These are phyloP conservation scores for Colletotrichum sp. DNA, from an alignment of 2,329 filamentous ascomycete genomes.

Conservation along the genomic window DNA sequence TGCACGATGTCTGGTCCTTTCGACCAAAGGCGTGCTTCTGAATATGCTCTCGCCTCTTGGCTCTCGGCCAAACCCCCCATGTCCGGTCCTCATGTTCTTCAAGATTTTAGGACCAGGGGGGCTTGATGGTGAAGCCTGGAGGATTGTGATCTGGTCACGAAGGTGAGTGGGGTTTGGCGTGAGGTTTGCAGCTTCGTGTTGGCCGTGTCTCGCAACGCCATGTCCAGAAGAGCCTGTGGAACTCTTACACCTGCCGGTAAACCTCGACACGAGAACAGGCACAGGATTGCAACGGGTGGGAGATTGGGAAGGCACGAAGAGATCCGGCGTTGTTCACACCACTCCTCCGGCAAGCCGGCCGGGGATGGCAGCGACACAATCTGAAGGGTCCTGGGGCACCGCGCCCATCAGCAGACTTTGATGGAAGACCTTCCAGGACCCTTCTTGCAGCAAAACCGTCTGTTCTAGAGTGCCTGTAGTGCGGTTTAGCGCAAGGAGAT, in stretches of 20 bases:
- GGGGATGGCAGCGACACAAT: not conserved
- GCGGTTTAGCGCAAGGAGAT: not conserved
- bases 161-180: not conserved
- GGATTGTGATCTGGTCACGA: slow-evolving; percentile 10
- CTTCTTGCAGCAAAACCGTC: slow-evolving; percentile 10
- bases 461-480: not conserved
- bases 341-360: not conserved
- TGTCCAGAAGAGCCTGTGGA: not conserved
- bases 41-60: not conserved
- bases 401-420: not conserved
- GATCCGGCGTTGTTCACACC: not conserved
- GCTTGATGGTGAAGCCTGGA: not conserved
- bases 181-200: not conserved
- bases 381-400: not conserved
- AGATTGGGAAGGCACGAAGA: not conserved
- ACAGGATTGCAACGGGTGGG: not conserved
- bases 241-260: not conserved
- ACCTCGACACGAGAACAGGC: not conserved
- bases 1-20: not conserved
- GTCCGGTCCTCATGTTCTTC: not conserved
- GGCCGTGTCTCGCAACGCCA: not conserved
- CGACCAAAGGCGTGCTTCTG: not conserved
- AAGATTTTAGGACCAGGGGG: not conserved
- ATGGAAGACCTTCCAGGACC: not conserved
- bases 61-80: not conserved